These are phyloP conservation scores for Ascobolus immersus DNA, from an alignment of 495 filamentous ascomycete genomes.

Conservation along the genomic window DNA sequence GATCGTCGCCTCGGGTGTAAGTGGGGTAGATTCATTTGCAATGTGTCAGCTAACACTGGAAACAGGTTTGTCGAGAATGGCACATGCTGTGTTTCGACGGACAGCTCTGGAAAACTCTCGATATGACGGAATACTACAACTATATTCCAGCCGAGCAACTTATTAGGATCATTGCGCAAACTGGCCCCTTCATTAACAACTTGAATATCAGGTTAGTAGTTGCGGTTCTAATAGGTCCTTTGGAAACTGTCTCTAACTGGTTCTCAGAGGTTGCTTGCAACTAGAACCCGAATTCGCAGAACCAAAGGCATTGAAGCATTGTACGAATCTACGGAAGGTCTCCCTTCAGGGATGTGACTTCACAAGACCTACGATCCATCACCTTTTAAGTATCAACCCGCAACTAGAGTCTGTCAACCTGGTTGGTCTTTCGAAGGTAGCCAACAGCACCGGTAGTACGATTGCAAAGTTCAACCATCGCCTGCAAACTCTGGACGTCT, in stretches of 20 bases:
- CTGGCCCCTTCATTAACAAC: constrained; percentile 73
- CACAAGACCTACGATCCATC: constrained; percentile 44
- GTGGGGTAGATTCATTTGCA: too few species aligned
- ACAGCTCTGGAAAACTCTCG: constrained; percentile 67
- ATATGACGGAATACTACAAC: constrained; percentile 64
- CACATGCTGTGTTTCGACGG: constrained; percentile 79
- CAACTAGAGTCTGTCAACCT: constrained; percentile 61
- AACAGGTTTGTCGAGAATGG: constrained; percentile 49
- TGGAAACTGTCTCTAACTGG: too few species aligned
- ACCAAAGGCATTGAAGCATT: constrained; percentile 50
- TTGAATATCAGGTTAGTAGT: constrained; percentile 36
- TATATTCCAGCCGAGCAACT: constrained; percentile 63
- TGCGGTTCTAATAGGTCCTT: too few species aligned
- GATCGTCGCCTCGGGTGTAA: constrained; percentile 39
- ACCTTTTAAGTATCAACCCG: constrained; percentile 51
- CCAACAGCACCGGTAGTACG: constrained; percentile 64
- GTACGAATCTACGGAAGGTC: constrained; percentile 63
- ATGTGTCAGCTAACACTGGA: too few species aligned
- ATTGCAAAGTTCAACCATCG: constrained; percentile 61
- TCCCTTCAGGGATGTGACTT: constrained; percentile 73
- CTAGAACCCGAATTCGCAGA: constrained; percentile 53
- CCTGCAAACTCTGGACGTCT: constrained; percentile 61
- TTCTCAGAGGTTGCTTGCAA: constrained; percentile 42
- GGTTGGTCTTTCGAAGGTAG: constrained; percentile 50
- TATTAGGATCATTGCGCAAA: constrained; percentile 57